Base-by-base conservation (phyloP, 805 yeast species). In the Saccharomycopsis lassenensis region DNA sequence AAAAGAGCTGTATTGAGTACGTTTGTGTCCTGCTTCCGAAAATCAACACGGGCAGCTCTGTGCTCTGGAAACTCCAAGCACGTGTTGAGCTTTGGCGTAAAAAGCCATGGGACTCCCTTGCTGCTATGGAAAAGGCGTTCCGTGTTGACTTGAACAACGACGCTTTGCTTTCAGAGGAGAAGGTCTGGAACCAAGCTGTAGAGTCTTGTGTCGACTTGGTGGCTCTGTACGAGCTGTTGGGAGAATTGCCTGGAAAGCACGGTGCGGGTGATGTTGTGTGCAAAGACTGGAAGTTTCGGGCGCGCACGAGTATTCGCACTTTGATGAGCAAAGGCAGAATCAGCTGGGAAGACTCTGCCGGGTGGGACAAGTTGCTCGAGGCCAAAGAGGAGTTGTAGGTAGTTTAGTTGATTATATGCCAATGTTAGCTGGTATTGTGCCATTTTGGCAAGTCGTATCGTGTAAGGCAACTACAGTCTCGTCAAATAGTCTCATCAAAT, bases 281-380 rank as follows among this genome's bases (percentile, higher is more conserved):
- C 55, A 74, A 77, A 51, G 94, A 86, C 52, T 87, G 96, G 96
- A 80, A 74, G 51, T 82, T 78, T 58, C 85, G 85, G 54, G 77
- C 94, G 2, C 68, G 77, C 44, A 67, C 81, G 11, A 63, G 82
- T 1, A 67, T 86, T 15, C 68, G 93, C 50, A 69, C 83, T 1
- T 61, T 86, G 46, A 67, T 82, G 71, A 75, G 89, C 12, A 80
- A 77, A 51, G 95, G 95, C 6, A 78, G 71, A 48, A 61, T 64
- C 17, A 67, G 67, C 44, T 86, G 95, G 95, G 87, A 81, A 47
- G 85, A 71, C 43, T 64, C 80, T 2, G 77, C 70, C 24, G 91
- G 85, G 1, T 86, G 89, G 83, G 73, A 75, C 28, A 66, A 63
- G 43, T 57, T 86, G 38, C 57, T 62, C 38, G 71, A 67, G 22